A percentile compares a stretch with the other conserved stretches of the same genome.
These are phyloP conservation scores for Phyllachora maydis DNA, from an alignment of 2,329 filamentous ascomycete species.

Conservation along the genomic window DNA sequence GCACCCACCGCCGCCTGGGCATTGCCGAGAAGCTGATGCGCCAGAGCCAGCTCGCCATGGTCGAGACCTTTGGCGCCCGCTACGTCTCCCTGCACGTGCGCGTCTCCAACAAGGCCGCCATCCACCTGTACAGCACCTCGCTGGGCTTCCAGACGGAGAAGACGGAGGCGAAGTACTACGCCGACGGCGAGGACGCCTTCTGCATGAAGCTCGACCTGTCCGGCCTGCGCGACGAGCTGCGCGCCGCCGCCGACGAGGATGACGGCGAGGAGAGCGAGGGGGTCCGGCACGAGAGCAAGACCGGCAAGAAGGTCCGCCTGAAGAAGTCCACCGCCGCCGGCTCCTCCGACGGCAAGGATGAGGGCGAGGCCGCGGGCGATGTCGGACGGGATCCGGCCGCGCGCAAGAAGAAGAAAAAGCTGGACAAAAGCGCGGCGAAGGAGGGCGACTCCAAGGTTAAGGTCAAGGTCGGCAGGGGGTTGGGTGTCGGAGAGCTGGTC, in stretches of 20 bases:
- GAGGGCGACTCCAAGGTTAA: constrained; percentile 47
- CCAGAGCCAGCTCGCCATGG: constrained; percentile 92
- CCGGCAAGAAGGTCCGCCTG: constrained; percentile 35
- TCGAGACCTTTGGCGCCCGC: constrained; percentile 73
- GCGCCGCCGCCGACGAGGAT: constrained; percentile 14
- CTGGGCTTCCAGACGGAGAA: constrained; percentile 78
- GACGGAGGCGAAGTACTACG: constrained; percentile 80
- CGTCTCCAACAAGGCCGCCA: constrained; percentile 76
- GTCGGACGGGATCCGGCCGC: no score
- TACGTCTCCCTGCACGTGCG: constrained; percentile 96
- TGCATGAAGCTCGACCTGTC: constrained; percentile 79
- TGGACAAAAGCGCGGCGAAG: constrained; percentile 12
- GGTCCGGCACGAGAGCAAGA: constrained; percentile 48
- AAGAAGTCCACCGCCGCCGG: no score
- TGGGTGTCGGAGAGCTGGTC: constrained; percentile 63
- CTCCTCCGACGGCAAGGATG: constrained; percentile 6
- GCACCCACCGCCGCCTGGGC: constrained; percentile 75
- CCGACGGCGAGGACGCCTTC: constrained; percentile 90
- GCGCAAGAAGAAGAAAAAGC: constrained; percentile 20
- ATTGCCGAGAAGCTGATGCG: constrained; percentile 96
- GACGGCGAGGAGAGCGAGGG: constrained; percentile 26
- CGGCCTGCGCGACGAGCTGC: constrained; percentile 27
- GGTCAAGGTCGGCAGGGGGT: constrained; percentile 61
- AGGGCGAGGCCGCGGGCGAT: no score
- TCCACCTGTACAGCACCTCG: constrained; percentile 83